phyloP scores from a whole-genome alignment of 2,329 filamentous ascomycete species.

The Dactylellina drechsleri region DNA sequence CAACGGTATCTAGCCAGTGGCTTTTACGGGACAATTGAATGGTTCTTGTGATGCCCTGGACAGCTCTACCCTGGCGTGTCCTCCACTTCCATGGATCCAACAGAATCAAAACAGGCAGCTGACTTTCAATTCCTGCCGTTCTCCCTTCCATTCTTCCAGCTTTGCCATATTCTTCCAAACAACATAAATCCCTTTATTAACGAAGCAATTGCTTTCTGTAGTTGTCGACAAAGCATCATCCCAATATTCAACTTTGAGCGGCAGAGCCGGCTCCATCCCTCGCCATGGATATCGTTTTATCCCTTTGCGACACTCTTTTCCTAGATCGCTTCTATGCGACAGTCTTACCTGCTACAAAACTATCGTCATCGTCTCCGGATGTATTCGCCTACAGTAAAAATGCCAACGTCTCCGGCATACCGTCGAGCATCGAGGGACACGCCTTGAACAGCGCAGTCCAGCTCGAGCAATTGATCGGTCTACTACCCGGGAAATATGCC shows the following conservation, averaged over 20 bases:
- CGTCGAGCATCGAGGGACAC: conserved; percentile 20
- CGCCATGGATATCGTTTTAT: conserved; percentile 91
- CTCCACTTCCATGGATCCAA: conserved; percentile 6
- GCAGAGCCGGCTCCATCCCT: conserved; percentile 1
- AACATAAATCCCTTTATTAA: no score
- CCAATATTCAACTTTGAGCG: background rate
- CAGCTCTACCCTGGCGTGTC: conserved; percentile 9
- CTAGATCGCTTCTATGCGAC: conserved; percentile 82
- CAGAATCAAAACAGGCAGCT: conserved; percentile 28
- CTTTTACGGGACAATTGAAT: conserved; percentile 7
- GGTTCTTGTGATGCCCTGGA: background rate
- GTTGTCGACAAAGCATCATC: background rate
- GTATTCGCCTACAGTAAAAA: conserved; percentile 63
- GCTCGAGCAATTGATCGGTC: conserved; percentile 63
- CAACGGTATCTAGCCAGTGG: background rate
- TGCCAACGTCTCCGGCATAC: conserved; percentile 69
- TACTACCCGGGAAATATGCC: conserved; percentile 78
- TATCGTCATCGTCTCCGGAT: conserved; percentile 65
- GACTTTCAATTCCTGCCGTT: conserved; percentile 19
- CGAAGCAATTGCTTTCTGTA: no score
- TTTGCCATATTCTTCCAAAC: no score
- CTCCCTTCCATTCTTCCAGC: background rate
- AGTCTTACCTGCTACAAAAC: conserved; percentile 63
- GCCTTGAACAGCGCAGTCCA: conserved; percentile 40
- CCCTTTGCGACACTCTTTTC: conserved; percentile 81